These are phyloP conservation scores for Theobroma cacao DNA, from an alignment of 345 rosid genomes.

Conservation along the genomic window DNA sequence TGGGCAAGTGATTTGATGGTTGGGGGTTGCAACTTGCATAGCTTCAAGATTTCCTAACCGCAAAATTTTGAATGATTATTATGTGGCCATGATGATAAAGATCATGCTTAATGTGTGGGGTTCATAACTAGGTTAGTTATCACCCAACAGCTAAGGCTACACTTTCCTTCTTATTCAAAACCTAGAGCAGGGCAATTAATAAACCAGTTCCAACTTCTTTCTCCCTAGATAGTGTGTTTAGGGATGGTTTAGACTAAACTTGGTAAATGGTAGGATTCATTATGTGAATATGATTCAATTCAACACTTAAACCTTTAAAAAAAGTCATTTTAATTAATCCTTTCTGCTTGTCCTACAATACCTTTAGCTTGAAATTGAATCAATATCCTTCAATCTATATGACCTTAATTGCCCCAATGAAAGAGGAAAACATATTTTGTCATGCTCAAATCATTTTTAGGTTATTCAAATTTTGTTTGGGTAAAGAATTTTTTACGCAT, in stretches of 20 bases:
- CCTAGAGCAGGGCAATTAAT: background rate
- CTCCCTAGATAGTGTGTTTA: background rate
- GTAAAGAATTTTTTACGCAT: background rate
- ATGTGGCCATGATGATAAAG: background rate
- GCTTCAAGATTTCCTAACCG: slow-evolving; percentile 2
- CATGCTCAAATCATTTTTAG: background rate
- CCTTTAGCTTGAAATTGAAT: background rate
- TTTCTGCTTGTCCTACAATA: background rate
- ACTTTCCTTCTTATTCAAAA: background rate
- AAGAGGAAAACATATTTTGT: background rate
- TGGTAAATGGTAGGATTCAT: background rate
- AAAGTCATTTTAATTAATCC: background rate
- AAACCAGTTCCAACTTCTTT: background rate
- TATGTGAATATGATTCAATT: background rate
- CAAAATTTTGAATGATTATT: background rate
- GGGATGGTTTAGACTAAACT: background rate
- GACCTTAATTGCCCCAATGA: background rate
- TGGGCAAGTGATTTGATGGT: slow-evolving; percentile 9
- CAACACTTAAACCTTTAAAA: background rate
- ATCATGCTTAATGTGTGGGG: background rate
- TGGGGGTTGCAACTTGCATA: background rate
- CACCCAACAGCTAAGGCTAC: no score
- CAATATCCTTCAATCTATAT: background rate
- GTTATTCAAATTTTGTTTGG: background rate
- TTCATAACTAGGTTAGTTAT: background rate